phyloP scores from a whole-genome alignment of 768 basidiomycete species.

The Panaeolus cyanescens region DNA sequence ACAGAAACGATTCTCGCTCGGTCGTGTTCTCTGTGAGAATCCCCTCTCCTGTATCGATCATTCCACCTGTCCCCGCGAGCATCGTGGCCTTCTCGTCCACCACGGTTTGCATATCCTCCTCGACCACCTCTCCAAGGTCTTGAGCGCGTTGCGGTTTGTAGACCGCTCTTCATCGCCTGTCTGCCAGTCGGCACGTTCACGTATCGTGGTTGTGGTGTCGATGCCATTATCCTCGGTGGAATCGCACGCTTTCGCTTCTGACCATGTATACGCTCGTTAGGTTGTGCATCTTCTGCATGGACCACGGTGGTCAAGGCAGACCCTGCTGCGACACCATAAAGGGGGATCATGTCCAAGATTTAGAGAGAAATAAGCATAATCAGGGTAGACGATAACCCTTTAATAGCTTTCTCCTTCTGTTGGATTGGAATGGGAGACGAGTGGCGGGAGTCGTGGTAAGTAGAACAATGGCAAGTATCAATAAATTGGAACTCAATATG shows the following conservation, averaged over 20 bases:
- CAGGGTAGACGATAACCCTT: neutral
- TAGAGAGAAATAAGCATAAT: neutral
- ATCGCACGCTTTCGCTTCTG: constrained; percentile 3
- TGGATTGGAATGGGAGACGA: neutral
- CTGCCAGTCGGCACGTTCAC: neutral
- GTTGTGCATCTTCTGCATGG: constrained; percentile 17
- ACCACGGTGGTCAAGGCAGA: constrained; percentile 7
- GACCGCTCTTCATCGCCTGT: neutral
- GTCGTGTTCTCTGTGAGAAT: neutral
- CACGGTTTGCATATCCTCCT: neutral
- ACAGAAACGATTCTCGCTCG: neutral
- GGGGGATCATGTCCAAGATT: neutral
- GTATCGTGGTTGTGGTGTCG: constrained; percentile 6
- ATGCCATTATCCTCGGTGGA: constrained; percentile 9
- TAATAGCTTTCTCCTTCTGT: neutral
- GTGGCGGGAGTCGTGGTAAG: neutral
- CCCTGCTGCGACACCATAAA: constrained; percentile 11
- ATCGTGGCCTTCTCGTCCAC: neutral
- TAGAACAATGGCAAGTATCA: neutral
- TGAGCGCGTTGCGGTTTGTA: neutral
- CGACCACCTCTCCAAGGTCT: neutral
- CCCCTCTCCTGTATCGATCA: neutral
- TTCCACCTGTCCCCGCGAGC: neutral
- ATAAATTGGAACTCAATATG: neutral
- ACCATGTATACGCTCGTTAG: constrained; percentile 12